Evolutionary conservation across 2,329 filamentous ascomycete species (phyloP).

Genomic region (Botrytis deweyae): DNA sequence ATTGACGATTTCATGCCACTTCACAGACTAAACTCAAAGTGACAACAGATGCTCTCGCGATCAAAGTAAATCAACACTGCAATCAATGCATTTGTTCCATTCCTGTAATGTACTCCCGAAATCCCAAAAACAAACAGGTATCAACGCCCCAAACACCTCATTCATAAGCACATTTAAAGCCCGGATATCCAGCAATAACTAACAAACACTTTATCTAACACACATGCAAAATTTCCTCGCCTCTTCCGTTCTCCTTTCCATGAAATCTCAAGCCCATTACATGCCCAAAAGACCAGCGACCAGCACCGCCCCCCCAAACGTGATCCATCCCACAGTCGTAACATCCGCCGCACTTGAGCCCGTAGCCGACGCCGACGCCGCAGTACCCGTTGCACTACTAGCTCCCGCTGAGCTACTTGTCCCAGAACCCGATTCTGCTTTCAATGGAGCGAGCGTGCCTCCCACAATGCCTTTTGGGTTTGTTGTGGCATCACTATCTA

Average conservation of each 20-base stretch:
- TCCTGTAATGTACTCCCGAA: background rate
- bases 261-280: background rate
- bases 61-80: background rate
- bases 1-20: background rate
- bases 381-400: background rate
- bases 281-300: slow-evolving; percentile 2
- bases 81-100: background rate
- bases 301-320: background rate
- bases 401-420: background rate
- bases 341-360: background rate
- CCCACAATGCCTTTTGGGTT: background rate
- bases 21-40: background rate
- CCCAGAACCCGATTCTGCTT: background rate
- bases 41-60: background rate
- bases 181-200: no score
- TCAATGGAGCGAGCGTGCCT: background rate
- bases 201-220: background rate
- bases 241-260: background rate
- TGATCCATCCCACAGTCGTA: background rate
- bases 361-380: background rate
- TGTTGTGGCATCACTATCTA: background rate
- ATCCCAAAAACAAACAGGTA: background rate
- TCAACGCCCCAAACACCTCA: background rate
- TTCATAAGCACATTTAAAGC: background rate
- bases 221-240: background rate